Conservation (phyloP, 176 grass and related monocot genomes). For the Ensete glaucum region DNA sequence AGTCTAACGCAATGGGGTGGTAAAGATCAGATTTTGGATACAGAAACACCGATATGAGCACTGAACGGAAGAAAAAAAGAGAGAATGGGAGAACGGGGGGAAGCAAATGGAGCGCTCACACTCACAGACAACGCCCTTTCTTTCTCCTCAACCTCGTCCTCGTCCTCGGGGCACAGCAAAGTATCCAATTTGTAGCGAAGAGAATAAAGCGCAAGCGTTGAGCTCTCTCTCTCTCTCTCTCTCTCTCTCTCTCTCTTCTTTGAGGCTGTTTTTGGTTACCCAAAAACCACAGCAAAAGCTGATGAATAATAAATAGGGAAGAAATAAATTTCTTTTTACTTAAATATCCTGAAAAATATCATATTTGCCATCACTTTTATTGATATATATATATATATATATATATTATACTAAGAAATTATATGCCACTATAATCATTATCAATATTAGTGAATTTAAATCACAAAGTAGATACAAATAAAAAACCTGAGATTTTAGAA, state of each 20-base stretch:
- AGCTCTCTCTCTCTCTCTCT: background rate
- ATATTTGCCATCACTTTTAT: no score
- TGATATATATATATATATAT: no score
- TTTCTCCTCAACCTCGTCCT: background rate
- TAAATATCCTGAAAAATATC: background rate
- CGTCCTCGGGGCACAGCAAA: background rate
- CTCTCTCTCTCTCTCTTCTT: background rate
- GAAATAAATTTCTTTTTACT: background rate
- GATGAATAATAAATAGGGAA: background rate
- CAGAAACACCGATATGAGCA: no score
- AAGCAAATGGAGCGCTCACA: background rate
- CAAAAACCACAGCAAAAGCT: background rate
- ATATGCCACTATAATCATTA: no score
- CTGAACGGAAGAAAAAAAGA: background rate
- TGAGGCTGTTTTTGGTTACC: background rate
- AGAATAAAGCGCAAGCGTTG: background rate
- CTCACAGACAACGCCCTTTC: background rate
- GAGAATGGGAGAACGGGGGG: background rate
- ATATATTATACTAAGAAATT: no score
- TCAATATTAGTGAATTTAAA: no score
- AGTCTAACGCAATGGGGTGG: background rate
- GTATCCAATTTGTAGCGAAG: constrained; percentile 2
- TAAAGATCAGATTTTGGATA: background rate
- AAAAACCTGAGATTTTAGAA: no score
- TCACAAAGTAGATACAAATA: no score